Base-by-base conservation (phyloP, 371 early-diverging fungal species). In the Catenaria anguillulae region DNA sequence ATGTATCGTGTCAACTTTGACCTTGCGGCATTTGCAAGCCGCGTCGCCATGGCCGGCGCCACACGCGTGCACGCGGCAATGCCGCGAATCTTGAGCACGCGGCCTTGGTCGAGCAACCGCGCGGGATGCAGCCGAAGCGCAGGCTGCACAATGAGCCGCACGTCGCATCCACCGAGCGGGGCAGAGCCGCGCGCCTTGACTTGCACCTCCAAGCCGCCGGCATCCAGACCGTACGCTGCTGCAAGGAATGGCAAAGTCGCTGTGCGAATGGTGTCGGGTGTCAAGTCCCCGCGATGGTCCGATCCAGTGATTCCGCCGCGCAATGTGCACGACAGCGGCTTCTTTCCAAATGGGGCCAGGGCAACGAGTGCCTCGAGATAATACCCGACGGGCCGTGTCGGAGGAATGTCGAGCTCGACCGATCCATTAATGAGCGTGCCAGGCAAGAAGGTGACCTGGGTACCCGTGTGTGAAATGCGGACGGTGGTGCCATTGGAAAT, bases 81-180 rank as follows among this genome's bases (percentile, higher is more conserved):
- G 33, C 98, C 99, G 62, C 97, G 89, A 63, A 97, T 90, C 50
- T 89, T 83, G 68, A 90, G 91, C 61, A 95, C 87, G 65, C 84
- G 75, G 31, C 92, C 91, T 62, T 84, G 84, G 34, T 93, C 91
- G 12, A 78, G 72, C 62, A 90, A 82, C 68, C 86, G 82, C 45
- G 89, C 72, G 43, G 93, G 85, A 64, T 84, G 83, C 56, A 97
- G 71, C n/a, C 81, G 73, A 21, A 87, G 82, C 56, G 93, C 80
- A 55, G 78, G 78, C 5, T 89, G 86, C 71, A 94, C 92, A 24
- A 78, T 75, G 68, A 99, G 93, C 36, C 74, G 70, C 56, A 96
- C 82, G 65, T 90, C 87, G 60, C 99, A 98, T 5, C 98, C 93
- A 61, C 97, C 99, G 55, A 84, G 72, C 17, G 98, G 98, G n/a